Percentiles rank a stretch among this genome's conserved stretches.
Conservation (phyloP, 2,329 filamentous ascomycete species). For the Xylaria sp. region DNA sequence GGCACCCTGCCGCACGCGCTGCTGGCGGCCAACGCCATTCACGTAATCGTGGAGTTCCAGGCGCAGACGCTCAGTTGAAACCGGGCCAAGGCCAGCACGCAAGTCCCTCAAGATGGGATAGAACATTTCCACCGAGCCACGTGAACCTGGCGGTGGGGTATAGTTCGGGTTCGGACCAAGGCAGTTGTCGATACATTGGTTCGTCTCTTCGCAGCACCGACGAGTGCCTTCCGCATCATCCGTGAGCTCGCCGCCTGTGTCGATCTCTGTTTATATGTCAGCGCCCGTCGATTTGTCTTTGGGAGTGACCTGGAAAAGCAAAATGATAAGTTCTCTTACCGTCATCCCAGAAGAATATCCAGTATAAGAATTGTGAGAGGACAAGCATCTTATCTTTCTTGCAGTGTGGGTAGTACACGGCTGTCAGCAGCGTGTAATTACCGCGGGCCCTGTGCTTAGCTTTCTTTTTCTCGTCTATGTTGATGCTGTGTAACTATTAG, state of each 20-base stretch:
- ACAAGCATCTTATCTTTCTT: constrained; percentile 46
- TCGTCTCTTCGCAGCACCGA: constrained; percentile 42
- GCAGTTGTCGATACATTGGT: constrained; percentile 46
- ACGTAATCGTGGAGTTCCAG: constrained; percentile 47
- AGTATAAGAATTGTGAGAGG: constrained; percentile 47
- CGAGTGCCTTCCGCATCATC: constrained; percentile 45
- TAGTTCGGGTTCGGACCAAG: constrained; percentile 43
- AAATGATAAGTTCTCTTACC: constrained; percentile 32
- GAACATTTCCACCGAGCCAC: constrained; percentile 46
- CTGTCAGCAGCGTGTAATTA: constrained; percentile 46
- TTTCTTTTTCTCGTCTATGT: constrained; percentile 46
- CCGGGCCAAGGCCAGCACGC: constrained; percentile 41
- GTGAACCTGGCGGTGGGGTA: constrained; percentile 36
- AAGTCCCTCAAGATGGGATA: constrained; percentile 47
- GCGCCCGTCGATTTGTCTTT: not conserved
- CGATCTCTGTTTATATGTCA: constrained; percentile 43
- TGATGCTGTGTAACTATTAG: constrained; percentile 40
- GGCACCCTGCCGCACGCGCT: constrained; percentile 43
- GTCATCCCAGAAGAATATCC: constrained; percentile 49
- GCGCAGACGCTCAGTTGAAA: constrained; percentile 42
- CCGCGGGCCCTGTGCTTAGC: constrained; percentile 45
- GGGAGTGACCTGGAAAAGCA: too few species aligned
- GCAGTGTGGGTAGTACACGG: constrained; percentile 47
- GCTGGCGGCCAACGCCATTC: constrained; percentile 45
- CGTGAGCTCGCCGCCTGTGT: constrained; percentile 47